Evolutionary conservation across 148 eudicot species (phyloP), one percentile per base, ranked within the genome.

Genomic region (Selenicereus undatus): DNA sequence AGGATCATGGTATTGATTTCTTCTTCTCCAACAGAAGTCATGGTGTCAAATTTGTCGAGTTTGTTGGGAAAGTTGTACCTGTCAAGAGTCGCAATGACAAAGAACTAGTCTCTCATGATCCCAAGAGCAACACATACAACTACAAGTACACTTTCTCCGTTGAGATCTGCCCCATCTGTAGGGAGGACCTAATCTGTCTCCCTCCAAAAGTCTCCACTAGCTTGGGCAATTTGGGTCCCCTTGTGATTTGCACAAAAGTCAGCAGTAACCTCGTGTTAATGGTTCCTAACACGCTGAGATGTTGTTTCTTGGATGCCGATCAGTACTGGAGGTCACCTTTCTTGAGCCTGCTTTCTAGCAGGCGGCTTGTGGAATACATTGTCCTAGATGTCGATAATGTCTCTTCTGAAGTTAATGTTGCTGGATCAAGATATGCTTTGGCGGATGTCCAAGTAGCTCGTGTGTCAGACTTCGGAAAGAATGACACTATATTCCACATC

Each of bases 181-280:
- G 93, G n/a, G 95, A 91, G 79, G 97, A 91, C 83, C 84, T 93
- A 50, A 82, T 93, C 24, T 91, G 96, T 80, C 92, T 93, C 30
- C 93, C 93, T 29, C 90, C 91, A 6, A 91, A 88, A 84, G 75
- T 88, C 45, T 80, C 92, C 0, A 51, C 7, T 27, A 81, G 90
- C 75, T 73, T 89, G 78, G 93, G 93, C n/a, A 88, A 91, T 83
- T 50, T 91, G 50, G 90, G 90, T 8, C 93, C 91, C n/a, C 85
- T 91, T 77, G 93, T 91, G 60, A 85, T 88, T 7, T 91, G 91
- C 85, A 89, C 86, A 35, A 91, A 91, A 78, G 85, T 91, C 22
- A 88, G 74, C 85, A 91, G 82, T 84, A 87, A 73, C 75, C 78
- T 91, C 21, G 78, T 85, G 81, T 80, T 91, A 75, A 29, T 91